These are phyloP conservation scores for Saccharomycopsis sp. DNA, from an alignment of 805 yeast genomes.

Conservation along the genomic window DNA sequence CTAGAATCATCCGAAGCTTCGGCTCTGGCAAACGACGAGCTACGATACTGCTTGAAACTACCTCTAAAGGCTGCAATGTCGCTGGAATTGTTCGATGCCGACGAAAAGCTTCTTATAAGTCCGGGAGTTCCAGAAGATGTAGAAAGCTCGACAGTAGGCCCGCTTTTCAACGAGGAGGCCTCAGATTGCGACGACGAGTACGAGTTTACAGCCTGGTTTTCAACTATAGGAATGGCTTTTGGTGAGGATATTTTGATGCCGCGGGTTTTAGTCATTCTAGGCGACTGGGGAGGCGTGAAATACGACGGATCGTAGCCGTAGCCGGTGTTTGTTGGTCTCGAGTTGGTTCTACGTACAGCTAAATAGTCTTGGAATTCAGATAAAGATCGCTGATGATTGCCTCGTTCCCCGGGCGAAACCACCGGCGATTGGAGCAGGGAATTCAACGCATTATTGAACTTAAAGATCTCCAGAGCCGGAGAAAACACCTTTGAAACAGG, in stretches of 20 bases:
- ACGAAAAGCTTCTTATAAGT: neutral
- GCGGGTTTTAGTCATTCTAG: neutral
- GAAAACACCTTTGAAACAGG: neutral
- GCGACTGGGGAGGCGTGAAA: constrained; percentile 7
- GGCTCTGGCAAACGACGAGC: neutral
- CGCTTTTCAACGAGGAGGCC: constrained; percentile 11
- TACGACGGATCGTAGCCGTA: neutral
- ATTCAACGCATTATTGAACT: neutral
- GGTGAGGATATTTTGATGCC: constrained; percentile 17
- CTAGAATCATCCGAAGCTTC: neutral
- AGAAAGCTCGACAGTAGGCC: neutral
- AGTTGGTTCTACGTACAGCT: neutral
- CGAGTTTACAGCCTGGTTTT: constrained; percentile 5
- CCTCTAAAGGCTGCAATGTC: neutral
- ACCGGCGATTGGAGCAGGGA: neutral
- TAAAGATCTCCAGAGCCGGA: neutral
- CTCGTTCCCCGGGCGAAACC: neutral
- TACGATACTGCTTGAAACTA: neutral
- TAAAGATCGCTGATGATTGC: neutral
- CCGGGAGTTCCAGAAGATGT: neutral
- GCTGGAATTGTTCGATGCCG: neutral
- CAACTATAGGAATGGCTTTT: constrained; percentile 13
- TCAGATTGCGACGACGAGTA: constrained; percentile 14
- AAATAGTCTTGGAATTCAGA: neutral
- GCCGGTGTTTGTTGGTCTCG: constrained; percentile 9